Evolutionary conservation across 352 stramenopile genomes (phyloP).

Genomic region (Globisporangium barbulae): DNA sequence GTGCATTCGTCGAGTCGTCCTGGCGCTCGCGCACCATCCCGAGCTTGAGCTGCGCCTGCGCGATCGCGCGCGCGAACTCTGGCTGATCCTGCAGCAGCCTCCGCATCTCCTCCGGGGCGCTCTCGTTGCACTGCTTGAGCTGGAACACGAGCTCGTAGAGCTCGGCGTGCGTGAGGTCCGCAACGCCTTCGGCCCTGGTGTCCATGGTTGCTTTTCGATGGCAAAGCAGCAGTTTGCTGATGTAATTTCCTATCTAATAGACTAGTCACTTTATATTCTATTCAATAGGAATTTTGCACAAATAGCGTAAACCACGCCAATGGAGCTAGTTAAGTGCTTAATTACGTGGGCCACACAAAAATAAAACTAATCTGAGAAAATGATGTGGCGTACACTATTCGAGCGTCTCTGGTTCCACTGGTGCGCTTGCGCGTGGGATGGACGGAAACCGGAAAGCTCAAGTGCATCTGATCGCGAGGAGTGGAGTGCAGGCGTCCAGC

Average conservation of each 20-base stretch:
- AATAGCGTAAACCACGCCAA: too few species aligned
- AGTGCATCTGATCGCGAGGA: not conserved
- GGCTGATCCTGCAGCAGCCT: conserved; percentile 71
- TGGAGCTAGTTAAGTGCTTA: too few species aligned
- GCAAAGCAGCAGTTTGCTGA: not conserved
- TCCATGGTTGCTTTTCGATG: conserved; percentile 18
- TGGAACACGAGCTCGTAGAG: conserved; percentile 79
- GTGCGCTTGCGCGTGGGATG: not conserved
- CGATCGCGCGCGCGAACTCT: conserved; percentile 67
- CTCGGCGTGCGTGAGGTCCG: conserved; percentile 46
- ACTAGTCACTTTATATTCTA: too few species aligned
- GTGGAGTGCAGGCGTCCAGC: conserved; percentile 3
- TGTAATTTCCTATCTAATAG: too few species aligned
- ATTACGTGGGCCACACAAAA: too few species aligned
- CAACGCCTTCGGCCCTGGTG: conserved; percentile 33
- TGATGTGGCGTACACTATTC: too few species aligned
- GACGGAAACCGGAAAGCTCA: not conserved
- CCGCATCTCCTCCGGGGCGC: conserved; percentile 61
- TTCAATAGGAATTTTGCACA: too few species aligned
- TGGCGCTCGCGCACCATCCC: conserved; percentile 60
- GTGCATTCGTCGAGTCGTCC: conserved; percentile 21
- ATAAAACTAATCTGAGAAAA: too few species aligned
- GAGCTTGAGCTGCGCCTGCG: conserved; percentile 71
- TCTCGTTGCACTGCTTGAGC: conserved; percentile 80
- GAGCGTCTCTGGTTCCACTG: not conserved